Percentiles rank a stretch among this genome's conserved stretches.
phyloP scores from a whole-genome alignment of 768 basidiomycete species.

The Suillus placidus region DNA sequence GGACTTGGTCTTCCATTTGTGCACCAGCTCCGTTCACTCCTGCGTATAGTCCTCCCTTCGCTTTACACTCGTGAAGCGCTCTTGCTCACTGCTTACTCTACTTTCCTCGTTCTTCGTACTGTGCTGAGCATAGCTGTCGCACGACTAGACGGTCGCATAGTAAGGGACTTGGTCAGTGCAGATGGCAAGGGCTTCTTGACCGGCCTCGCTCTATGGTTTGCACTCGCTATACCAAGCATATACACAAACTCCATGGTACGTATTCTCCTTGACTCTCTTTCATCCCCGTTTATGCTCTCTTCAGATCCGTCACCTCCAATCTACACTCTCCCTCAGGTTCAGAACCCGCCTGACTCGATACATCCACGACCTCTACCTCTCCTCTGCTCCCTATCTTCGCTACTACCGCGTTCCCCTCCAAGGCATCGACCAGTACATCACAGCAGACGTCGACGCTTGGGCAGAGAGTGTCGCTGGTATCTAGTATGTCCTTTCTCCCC shows the following conservation, averaged over 20 bases:
- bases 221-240: constrained; percentile 91
- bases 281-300: background rate
- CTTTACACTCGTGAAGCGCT: constrained; percentile 68
- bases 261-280: background rate
- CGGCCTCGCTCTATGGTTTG: constrained; percentile 85
- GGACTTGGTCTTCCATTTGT: constrained; percentile 67
- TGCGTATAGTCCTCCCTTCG: constrained; percentile 70
- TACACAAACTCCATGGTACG: constrained; percentile 91
- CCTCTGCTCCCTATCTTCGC: constrained; percentile 65
- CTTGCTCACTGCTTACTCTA: constrained; percentile 76
- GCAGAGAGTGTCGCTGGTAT: constrained; percentile 81
- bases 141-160: constrained; percentile 84
- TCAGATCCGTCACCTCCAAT: constrained; percentile 87
- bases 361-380: constrained; percentile 89
- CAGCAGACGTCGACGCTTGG: constrained; percentile 89
- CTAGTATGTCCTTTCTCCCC: constrained; percentile 70
- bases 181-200: constrained; percentile 81
- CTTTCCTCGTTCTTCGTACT: constrained; percentile 83
- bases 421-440: constrained; percentile 88
- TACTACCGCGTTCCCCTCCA: constrained; percentile 70
- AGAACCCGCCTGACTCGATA: constrained; percentile 89
- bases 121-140: constrained; percentile 89
- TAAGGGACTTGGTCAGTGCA: constrained; percentile 84
- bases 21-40: constrained; percentile 70
- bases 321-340: constrained; percentile 78